These are phyloP conservation scores for Samsoniella hepiali DNA, from an alignment of 2,329 filamentous ascomycete species.

Conservation along the genomic window DNA sequence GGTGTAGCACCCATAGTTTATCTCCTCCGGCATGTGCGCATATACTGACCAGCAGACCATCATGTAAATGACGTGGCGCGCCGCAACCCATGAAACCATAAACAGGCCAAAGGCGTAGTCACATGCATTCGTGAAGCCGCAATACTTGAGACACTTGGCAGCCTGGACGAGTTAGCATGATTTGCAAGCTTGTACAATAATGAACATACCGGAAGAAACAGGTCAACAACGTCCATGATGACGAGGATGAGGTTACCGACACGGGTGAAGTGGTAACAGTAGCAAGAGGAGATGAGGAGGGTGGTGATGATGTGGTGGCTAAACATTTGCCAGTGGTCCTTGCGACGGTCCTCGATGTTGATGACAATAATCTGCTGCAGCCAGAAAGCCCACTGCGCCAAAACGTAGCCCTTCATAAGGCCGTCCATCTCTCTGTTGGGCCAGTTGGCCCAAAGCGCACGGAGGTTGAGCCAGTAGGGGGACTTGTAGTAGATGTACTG, in stretches of 20 bases:
- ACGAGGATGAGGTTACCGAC: conserved; percentile 87
- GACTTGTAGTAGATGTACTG: conserved; percentile 80
- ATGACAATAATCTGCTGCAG: conserved; percentile 91
- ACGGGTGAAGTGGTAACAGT: conserved; percentile 81
- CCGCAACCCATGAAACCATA: conserved; percentile 77
- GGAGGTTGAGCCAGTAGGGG: conserved; percentile 72
- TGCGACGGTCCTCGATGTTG: conserved; percentile 89
- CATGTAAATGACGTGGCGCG: conserved; percentile 78
- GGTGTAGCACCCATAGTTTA: conserved; percentile 69
- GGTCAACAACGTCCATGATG: conserved; percentile 90
- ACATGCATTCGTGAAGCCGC: conserved; percentile 71
- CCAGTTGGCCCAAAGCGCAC: conserved; percentile 80
- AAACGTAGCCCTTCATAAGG: conserved; percentile 81
- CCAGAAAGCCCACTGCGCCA: conserved; percentile 90
- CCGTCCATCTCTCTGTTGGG: conserved; percentile 72
- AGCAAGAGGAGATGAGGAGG: conserved; percentile 73
- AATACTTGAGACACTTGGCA: conserved; percentile 92
- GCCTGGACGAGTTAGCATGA: conserved; percentile 46
- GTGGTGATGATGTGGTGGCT: conserved; percentile 90
- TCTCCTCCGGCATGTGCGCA: conserved; percentile 57
- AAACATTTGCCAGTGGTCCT: conserved; percentile 96
- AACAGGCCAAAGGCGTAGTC: conserved; percentile 83
- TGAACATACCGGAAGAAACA: conserved; percentile 73
- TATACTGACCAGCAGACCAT: conserved; percentile 81
- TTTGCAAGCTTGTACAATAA: not conserved